phyloP scores from a whole-genome alignment of 768 basidiomycete species.

The Rhodotorula graminis region DNA sequence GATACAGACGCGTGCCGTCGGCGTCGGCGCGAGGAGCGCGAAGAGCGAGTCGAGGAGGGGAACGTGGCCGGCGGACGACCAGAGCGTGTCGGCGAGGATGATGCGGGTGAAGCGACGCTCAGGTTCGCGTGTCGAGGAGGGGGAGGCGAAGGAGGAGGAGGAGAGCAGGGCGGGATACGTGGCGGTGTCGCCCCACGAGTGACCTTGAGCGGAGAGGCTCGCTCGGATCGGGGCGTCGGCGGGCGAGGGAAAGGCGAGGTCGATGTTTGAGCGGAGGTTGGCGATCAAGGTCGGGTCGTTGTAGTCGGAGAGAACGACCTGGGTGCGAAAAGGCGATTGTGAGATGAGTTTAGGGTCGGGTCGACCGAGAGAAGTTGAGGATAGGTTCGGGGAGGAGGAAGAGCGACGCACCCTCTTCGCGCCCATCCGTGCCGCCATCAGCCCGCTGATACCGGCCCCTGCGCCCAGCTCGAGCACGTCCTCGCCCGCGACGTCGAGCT shows the following conservation, averaged over 20 bases:
- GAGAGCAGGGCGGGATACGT: neutral
- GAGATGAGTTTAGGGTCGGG: too few species aligned
- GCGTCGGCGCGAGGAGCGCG: conserved; percentile 10
- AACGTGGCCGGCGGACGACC: neutral
- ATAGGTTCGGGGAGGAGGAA: neutral
- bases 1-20: conserved; percentile 3
- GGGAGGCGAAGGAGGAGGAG: neutral
- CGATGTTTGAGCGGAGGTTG: conserved; percentile 7
- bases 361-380: too few species aligned
- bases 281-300: conserved; percentile 17
- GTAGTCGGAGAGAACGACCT: conserved; percentile 24
- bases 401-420: neutral
- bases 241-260: neutral
- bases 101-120: conserved; percentile 2
- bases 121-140: neutral
- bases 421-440: conserved; percentile 12
- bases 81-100: conserved; percentile 35
- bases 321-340: too few species aligned
- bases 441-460: neutral
- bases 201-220: neutral
- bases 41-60: conserved; percentile 17
- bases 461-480: conserved; percentile 13
- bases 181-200: conserved; percentile 19
- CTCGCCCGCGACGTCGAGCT: neutral
- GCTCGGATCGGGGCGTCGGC: neutral